Evolutionary conservation across 2,329 filamentous ascomycete species (phyloP), one percentile per base, ranked within the genome.

Genomic region (Fusarium miscanthi): DNA sequence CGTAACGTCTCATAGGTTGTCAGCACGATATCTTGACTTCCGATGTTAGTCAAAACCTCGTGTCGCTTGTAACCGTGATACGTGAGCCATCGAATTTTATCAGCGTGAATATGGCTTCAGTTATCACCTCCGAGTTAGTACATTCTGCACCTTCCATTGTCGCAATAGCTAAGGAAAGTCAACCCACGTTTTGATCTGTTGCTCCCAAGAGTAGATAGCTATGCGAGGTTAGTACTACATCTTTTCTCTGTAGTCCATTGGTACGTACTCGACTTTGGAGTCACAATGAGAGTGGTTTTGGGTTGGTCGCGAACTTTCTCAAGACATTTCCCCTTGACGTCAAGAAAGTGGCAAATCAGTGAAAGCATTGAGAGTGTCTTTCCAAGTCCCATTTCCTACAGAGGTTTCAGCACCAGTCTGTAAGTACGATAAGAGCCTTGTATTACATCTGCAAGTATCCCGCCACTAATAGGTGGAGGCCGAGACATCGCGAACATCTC

Each of bases 361-460:
- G 41, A 46, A 19, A 58, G 52, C 12, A 30, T 33, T 12, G 42
- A 46, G 3, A 54, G 40, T 3, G 51, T 63, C 19, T 56, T 58
- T 10, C 35, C 27, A 9, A 33, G 35, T 35, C 30, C 41, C 41
- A 58, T 37, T 41, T 49, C 69, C 66, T 45, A 66, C 7, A 38
- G 17, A 45, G 10, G 23, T 45, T 45, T 45, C 16, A 45, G n/a
- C 8, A 45, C 27, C 19, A 45, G 9, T 43, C 23, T 45, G 19
- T 45, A 7, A 19, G 19, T 45, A 19, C 6, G 9, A 45, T 25
- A 4, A 6, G 14, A 51, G 14, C 19, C 19, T 19, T 49, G 30
- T 33, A 35, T 8, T 48, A 79, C 77, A 74, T 82, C 80, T 25
- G 78, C 80, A 35, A 82, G 62, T 30, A 82, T 76, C 6, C 80